These are phyloP conservation scores for Xerocomellus dryophilus DNA, from an alignment of 768 basidiomycete species.

Conservation along the genomic window DNA sequence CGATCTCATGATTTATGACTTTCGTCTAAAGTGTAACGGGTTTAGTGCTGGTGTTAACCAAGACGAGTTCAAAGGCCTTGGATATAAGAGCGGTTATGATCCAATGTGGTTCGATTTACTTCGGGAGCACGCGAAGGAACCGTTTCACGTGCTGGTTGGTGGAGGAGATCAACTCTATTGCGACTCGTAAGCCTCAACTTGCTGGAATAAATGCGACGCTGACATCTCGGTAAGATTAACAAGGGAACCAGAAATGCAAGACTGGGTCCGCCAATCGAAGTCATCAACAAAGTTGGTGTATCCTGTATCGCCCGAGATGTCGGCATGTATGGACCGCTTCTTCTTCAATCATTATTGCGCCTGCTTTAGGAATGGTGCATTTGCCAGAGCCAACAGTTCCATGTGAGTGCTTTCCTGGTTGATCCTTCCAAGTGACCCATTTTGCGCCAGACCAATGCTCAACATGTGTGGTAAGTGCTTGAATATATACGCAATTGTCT, in stretches of 20 bases:
- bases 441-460: slow-evolving; percentile 68
- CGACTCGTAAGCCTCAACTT: slow-evolving; percentile 51
- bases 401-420: slow-evolving; percentile 53
- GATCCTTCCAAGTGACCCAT: neutral
- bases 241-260: slow-evolving; percentile 84
- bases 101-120: slow-evolving; percentile 95
- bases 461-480: slow-evolving; percentile 71
- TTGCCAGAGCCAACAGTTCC: slow-evolving; percentile 84
- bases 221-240: slow-evolving; percentile 50
- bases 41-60: slow-evolving; percentile 88
- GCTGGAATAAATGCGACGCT: neutral
- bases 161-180: slow-evolving; percentile 94
- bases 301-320: slow-evolving; percentile 69
- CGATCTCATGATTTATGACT: neutral
- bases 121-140: slow-evolving; percentile 68
- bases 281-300: slow-evolving; percentile 55
- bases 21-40: slow-evolving; percentile 66
- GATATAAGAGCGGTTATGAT: slow-evolving; percentile 79
- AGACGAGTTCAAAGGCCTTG: slow-evolving; percentile 79
- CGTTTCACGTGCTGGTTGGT: slow-evolving; percentile 90
- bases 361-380: slow-evolving; percentile 81
- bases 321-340: slow-evolving; percentile 75
- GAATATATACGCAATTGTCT: neutral
- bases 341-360: slow-evolving; percentile 92
- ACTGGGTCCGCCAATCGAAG: slow-evolving; percentile 70